Base-by-base conservation (phyloP, 768 basidiomycete genomes). In the Crucibulum laeve region DNA sequence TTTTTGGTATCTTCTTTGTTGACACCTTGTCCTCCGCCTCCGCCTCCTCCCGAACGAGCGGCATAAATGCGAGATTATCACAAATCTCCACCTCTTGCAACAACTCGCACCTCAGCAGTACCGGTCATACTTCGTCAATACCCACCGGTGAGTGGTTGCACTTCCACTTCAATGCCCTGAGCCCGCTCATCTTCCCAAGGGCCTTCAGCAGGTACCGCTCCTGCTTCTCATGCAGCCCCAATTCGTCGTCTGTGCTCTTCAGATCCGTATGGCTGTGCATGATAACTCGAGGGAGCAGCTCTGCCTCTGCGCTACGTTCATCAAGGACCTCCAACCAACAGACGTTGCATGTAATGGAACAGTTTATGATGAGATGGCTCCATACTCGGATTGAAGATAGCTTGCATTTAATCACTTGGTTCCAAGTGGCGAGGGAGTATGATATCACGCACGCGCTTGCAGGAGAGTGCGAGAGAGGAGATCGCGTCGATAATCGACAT, bases 381-480 rank as follows among this genome's bases (percentile, higher is more conserved):
- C 82, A 84, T 1, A 84, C 74, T 36, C 71, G 66, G 33, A 82
- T 58, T 11, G 74, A 70, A 52, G 79, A 81, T 17, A 77, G 69
- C 54, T 80, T 82, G 53, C 74, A 77, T 34, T 73, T 63, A 15
- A 86, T 59, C 42, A 76, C 62, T 34, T 82, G 79, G 55, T 84
- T 81, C 69, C 48, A 67, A 76, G 54, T 86, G 82, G n/a, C 82
- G 62, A 1, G 82, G 82, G 45, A 79, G 75, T 5, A 84, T 69
- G 36, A 84, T 61, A 45, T 64, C 66, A 49, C 72, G 63, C 60
- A 84, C 61, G 35, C 81, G 68, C 42, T 64, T 74, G 52, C 80
- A 84, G 1, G 76, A 69, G 25, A 81, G 59, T 1, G 74, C 80
- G n/a, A 84, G 70, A 64, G 5, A 82, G 62, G 21, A 84, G 55